phyloP scores from a whole-genome alignment of 345 rosid species.

The Chamaenerion angustifolium region DNA sequence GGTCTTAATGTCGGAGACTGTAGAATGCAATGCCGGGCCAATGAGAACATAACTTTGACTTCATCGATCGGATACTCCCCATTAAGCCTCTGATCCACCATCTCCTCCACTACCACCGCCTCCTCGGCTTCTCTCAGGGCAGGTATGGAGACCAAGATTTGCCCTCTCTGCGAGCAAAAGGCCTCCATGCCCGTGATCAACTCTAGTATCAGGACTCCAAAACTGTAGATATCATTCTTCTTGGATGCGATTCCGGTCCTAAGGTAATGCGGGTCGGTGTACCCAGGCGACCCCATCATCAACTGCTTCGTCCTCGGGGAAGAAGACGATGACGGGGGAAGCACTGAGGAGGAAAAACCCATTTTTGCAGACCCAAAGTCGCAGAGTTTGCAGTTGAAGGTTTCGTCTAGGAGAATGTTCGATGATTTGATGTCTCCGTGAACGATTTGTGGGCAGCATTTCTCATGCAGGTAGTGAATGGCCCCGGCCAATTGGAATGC shows the following conservation, averaged over 20 bases:
- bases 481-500: conserved; percentile 65
- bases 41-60: conserved; percentile 33
- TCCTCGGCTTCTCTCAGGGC: conserved; percentile 11
- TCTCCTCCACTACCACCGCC: conserved; percentile 12
- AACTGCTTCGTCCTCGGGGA: conserved; percentile 29
- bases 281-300: conserved; percentile 81
- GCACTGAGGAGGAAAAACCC: conserved; percentile 63
- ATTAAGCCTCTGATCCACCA: conserved; percentile 48
- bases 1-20: conserved; percentile 47
- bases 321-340: conserved; percentile 19
- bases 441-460: conserved; percentile 54
- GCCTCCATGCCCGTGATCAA: conserved; percentile 67
- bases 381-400: conserved; percentile 63
- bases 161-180: conserved; percentile 45
- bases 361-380: conserved; percentile 78
- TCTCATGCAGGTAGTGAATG: conserved; percentile 63
- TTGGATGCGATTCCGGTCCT: conserved; percentile 67
- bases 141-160: conserved; percentile 29
- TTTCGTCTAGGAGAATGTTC: conserved; percentile 56
- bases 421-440: conserved; percentile 84
- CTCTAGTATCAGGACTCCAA: conserved; percentile 65
- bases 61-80: conserved; percentile 40
- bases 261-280: conserved; percentile 77
- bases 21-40: conserved; percentile 41
- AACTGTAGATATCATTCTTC: conserved; percentile 76